These are phyloP conservation scores for Trypanosoma caninum DNA, from an alignment of 208 protist species.

Conservation along the genomic window DNA sequence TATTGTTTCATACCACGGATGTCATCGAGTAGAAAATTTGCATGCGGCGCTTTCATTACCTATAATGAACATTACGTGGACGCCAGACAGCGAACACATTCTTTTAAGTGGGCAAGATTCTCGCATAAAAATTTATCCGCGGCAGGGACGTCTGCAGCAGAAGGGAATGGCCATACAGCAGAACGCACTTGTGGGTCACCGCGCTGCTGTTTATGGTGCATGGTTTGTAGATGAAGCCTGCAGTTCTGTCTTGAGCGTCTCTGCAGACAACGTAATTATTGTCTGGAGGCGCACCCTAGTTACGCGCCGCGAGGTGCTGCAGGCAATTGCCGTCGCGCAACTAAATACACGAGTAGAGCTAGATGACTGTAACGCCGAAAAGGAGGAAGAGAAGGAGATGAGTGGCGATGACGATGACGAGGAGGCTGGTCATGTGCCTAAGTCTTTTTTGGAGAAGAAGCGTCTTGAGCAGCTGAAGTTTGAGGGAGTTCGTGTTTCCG, in stretches of 20 bases:
- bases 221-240: constrained; percentile 69
- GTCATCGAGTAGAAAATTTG: constrained; percentile 84
- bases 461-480: constrained; percentile 70
- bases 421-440: constrained; percentile 41
- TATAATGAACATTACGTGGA: constrained; percentile 83
- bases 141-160: constrained; percentile 52
- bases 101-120: constrained; percentile 85
- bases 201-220: constrained; percentile 79
- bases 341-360: constrained; percentile 45
- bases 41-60: constrained; percentile 78
- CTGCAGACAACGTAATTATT: constrained; percentile 79
- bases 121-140: constrained; percentile 87
- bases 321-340: constrained; percentile 69
- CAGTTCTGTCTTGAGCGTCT: constrained; percentile 68
- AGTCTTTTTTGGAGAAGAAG: constrained; percentile 77
- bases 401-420: constrained; percentile 36
- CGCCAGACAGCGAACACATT: constrained; percentile 74
- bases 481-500: constrained; percentile 76
- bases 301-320: constrained; percentile 77
- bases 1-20: constrained; percentile 82
- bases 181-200: constrained; percentile 82
- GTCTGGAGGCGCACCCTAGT: constrained; percentile 65
- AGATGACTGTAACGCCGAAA: no score
- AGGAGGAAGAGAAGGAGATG: constrained; percentile 13
- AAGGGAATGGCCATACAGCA: constrained; percentile 79